These are phyloP conservation scores for Syzygium syzygioides DNA, from an alignment of 441 rosid species.

Conservation along the genomic window DNA sequence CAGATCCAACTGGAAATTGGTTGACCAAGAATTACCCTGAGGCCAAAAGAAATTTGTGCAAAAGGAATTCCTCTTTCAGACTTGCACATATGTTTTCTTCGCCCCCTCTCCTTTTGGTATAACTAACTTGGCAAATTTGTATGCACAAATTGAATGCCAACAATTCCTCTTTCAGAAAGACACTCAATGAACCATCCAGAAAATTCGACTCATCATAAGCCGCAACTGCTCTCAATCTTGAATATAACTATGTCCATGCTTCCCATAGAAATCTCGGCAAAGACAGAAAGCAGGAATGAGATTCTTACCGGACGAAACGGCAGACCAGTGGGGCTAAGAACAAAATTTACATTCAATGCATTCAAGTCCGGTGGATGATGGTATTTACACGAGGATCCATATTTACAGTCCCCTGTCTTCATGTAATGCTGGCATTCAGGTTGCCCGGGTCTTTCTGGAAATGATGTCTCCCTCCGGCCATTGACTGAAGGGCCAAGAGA, in stretches of 20 bases:
- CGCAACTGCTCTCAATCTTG: neutral
- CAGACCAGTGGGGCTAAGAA: slow-evolving; percentile 69
- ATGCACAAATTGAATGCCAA: neutral
- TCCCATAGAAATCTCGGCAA: neutral
- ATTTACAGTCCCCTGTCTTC: slow-evolving; percentile 94
- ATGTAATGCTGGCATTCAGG: slow-evolving; percentile 85
- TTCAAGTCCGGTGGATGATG: slow-evolving; percentile 76
- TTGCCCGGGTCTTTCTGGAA: slow-evolving; percentile 87
- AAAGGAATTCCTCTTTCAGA: neutral
- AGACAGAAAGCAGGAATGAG: neutral
- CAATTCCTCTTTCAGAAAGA: neutral
- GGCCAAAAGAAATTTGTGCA: neutral
- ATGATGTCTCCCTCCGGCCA: slow-evolving; percentile 45
- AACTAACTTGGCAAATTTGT: neutral
- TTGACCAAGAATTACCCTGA: neutral
- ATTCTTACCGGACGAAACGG: slow-evolving; percentile 86
- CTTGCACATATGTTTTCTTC: neutral
- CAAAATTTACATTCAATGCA: slow-evolving; percentile 37
- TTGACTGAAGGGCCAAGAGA: slow-evolving; percentile 44
- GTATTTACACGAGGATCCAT: slow-evolving; percentile 83
- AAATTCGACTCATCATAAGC: neutral
- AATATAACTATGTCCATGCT: neutral
- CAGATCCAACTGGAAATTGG: neutral
- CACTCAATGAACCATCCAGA: neutral
- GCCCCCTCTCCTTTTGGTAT: neutral